These are phyloP conservation scores for Daphne laureola DNA, from an alignment of 441 rosid genomes.

Conservation along the genomic window DNA sequence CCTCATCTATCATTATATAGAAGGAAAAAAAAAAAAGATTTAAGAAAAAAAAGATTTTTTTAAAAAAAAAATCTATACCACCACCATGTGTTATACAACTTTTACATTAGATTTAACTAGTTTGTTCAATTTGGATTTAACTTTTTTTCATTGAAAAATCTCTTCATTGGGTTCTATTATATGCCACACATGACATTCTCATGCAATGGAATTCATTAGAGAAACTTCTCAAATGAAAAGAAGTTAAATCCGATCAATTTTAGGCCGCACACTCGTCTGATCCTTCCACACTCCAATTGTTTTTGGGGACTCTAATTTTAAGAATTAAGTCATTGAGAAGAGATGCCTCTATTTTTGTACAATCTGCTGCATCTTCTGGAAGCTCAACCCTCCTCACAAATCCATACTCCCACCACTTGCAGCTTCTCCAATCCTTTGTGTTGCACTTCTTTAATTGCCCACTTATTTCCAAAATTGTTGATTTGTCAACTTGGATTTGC, in stretches of 20 bases:
- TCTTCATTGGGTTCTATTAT: too few relatives aligned
- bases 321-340: constrained; percentile 35
- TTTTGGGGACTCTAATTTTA: constrained; percentile 60
- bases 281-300: constrained; percentile 11
- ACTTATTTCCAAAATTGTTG: constrained; percentile 66
- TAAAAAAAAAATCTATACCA: too few relatives aligned
- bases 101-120: too few relatives aligned
- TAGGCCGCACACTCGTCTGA: constrained; percentile 5
- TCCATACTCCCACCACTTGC: constrained; percentile 88
- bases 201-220: too few relatives aligned
- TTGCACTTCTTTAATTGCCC: constrained; percentile 55
- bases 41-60: too few relatives aligned
- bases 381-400: constrained; percentile 79
- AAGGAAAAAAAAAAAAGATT: too few relatives aligned
- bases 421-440: constrained; percentile 70
- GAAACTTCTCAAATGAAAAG: too few relatives aligned
- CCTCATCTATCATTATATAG: too few relatives aligned
- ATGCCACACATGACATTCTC: too few relatives aligned
- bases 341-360: constrained; percentile 38
- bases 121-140: too few relatives aligned
- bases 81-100: too few relatives aligned
- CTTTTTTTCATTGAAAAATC: too few relatives aligned
- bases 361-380: constrained; percentile 66
- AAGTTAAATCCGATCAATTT: constrained; percentile 5
- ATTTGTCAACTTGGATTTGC: constrained; percentile 45